These are phyloP conservation scores for Leishmania gerbilli DNA, from an alignment of 208 protist species.

Conservation along the genomic window DNA sequence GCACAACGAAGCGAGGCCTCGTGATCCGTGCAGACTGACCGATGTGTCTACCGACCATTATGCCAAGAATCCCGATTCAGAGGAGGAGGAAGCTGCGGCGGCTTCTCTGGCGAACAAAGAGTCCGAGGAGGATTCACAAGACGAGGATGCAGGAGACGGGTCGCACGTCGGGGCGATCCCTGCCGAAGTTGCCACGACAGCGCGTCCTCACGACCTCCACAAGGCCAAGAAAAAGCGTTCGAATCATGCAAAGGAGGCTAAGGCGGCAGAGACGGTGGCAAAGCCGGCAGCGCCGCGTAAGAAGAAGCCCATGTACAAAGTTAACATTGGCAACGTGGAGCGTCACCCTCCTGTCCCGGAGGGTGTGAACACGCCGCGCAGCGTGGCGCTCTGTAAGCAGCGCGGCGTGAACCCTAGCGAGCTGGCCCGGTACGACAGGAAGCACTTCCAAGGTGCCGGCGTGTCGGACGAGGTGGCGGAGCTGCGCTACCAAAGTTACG, in stretches of 20 bases:
- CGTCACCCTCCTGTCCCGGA: constrained; percentile 33
- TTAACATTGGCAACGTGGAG: constrained; percentile 63
- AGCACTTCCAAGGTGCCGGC: constrained; percentile 52
- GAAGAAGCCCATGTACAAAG: constrained; percentile 23
- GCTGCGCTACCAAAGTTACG: constrained; percentile 67
- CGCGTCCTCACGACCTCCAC: constrained; percentile 1
- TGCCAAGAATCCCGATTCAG: neutral
- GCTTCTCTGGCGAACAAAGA: neutral
- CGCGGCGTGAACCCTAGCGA: constrained; percentile 59
- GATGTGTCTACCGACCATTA: neutral
- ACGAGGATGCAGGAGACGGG: neutral
- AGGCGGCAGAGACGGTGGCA: constrained; percentile 1
- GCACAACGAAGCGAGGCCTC: neutral
- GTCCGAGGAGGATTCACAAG: neutral
- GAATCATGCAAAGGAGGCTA: neutral
- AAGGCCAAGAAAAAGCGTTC: constrained; percentile 11
- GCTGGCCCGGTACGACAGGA: constrained; percentile 37
- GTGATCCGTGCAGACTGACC: neutral
- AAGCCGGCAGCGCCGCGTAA: constrained; percentile 18
- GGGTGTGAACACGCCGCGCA: constrained; percentile 80
- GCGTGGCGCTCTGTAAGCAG: constrained; percentile 56
- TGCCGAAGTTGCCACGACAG: constrained; percentile 6
- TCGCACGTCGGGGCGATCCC: neutral
- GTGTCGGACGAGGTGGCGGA: constrained; percentile 47
- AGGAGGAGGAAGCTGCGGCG: neutral